Base-by-base conservation (phyloP, 495 filamentous ascomycete species). In the Aspergillus taichungensis region DNA sequence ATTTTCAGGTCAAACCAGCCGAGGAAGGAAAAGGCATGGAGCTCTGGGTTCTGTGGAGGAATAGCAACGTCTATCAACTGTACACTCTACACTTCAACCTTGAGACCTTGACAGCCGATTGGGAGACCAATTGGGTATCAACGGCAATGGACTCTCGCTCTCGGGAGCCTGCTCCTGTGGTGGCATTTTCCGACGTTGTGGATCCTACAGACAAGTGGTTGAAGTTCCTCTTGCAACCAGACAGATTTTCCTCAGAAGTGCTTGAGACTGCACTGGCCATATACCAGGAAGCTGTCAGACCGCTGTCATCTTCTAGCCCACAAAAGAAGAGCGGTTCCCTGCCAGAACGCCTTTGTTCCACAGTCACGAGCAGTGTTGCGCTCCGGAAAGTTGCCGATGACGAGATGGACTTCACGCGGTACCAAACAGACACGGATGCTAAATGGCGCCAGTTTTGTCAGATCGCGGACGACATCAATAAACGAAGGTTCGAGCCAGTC, bases 381-480 rank as follows among this genome's bases (percentile, higher is more conserved):
- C 63, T 88, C 13, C 70, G 73, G 11, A 78, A 74, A 45, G 73
- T 66, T 27, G 69, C 76, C 14, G 71, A 78, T 6, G 81, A 80
- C 6, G 75, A 74, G n/a, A 76, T 83, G 55, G 83, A 92, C 48
- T 85, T 85, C 47, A 73, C 79, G 10, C 76, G 81, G 34, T 90
- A 85, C 60, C 74, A 80, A 34, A 63, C 65, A 28, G 79, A 84
- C 29, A 82, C 82, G 34, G 80, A 89, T 57, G 69, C 81, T 7
- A 90, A 96, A 56, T 98, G 92, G 94, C 79, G 83, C 34, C 75
- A 87, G 36, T 94, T 92, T 64, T 92, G 85, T 67, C 82, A 90
- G 34, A 73, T 96, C 14, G 73, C 90, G 39, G 70, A 80, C 9
- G 90, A 97, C 56, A 74, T 99, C 14, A 85, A 99, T 55, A 88